Evolutionary conservation across 192 early-diverging fungal species (phyloP), one percentile per base, ranked within the genome.

Genomic region (Cetraspora pellucida): DNA sequence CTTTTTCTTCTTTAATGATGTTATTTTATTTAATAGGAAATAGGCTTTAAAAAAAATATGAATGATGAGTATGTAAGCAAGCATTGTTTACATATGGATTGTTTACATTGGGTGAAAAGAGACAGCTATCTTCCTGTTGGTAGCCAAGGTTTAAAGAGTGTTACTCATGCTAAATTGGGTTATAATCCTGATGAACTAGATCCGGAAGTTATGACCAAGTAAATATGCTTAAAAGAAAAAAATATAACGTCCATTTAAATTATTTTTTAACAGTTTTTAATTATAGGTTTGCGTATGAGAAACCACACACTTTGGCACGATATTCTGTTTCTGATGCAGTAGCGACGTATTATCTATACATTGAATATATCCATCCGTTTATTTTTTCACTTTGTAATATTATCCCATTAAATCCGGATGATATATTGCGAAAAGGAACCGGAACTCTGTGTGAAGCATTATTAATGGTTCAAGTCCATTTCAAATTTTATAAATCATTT

Each of bases 251-350:
- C 37, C n/a, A n/a, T 37, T 37, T 37, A 37, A 37, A 7, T 6
- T 37, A 6, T 6, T 2, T 37, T 37, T 37, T 37, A 37, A 37
- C 7, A 37, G 3, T 31, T 47, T 71, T 14, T 11, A 23, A 28
- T 49, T 61, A 10, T 49, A 93, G 92, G 72, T 97, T 93, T 81
- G 98, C 98, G 0, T 79, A 86, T 3, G 95, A 98, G 79, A 84
- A 93, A 66, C 98, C 98, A 27, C 96, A 98, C 78, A 91, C 86
- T 10, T 85, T 99, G 63, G 94, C 98, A 5, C 96, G 98, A 79
- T 99, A 99, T 81, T 97, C 97, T 10, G 98, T 99, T 44, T 99
- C 98, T 28, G 98, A 99, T 85, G 98, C 98, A 0, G 98, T 99
- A 10, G 98, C 98, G 0, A 99, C 98, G 0, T 99, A 98, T 81